Evolutionary conservation across 2,329 filamentous ascomycete species (phyloP).

Genomic region (Cadophora gregata): DNA sequence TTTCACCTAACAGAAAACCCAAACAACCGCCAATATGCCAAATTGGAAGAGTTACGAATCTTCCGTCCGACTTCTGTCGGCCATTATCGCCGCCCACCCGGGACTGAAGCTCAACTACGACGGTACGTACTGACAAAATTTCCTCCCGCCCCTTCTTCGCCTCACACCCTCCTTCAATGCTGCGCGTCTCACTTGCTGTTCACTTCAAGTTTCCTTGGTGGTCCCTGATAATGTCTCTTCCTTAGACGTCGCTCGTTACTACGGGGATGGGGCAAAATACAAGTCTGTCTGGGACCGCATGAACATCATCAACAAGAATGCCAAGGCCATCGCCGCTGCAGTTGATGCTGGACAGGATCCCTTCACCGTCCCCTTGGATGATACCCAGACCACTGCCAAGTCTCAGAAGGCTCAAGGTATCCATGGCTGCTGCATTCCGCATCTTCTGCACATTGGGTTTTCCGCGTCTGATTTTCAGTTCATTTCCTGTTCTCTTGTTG

Average conservation of each 20-base stretch:
- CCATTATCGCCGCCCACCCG: slow-evolving; percentile 63
- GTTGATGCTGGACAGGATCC: slow-evolving; percentile 36
- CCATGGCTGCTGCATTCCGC: background rate
- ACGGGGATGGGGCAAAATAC: slow-evolving; percentile 35
- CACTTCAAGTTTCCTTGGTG: slow-evolving; percentile 3
- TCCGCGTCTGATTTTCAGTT: slow-evolving; percentile 12
- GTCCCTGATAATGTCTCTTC: slow-evolving; percentile 27
- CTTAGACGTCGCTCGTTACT: slow-evolving; percentile 33
- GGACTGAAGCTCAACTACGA: slow-evolving; percentile 63
- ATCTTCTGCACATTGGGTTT: slow-evolving; percentile 16
- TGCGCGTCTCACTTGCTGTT: slow-evolving; percentile 13
- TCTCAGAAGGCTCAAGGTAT: slow-evolving; percentile 33
- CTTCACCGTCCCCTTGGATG: slow-evolving; percentile 29
- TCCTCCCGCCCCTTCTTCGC: slow-evolving; percentile 5
- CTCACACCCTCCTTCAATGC: slow-evolving; percentile 10
- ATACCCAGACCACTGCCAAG: slow-evolving; percentile 14
- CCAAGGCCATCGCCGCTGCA: slow-evolving; percentile 31
- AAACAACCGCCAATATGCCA: slow-evolving; percentile 49
- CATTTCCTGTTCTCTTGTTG: slow-evolving; percentile 26
- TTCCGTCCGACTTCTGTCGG: slow-evolving; percentile 64
- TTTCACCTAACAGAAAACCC: slow-evolving; percentile 17
- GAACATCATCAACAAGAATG: slow-evolving; percentile 32
- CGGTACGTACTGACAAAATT: slow-evolving; percentile 53
- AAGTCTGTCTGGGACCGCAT: slow-evolving; percentile 35
- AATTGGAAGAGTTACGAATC: slow-evolving; percentile 67